A percentile compares a stretch with the other conserved stretches of the same genome.
Conservation (phyloP, 345 rosid genomes). For the Punica granatum region DNA sequence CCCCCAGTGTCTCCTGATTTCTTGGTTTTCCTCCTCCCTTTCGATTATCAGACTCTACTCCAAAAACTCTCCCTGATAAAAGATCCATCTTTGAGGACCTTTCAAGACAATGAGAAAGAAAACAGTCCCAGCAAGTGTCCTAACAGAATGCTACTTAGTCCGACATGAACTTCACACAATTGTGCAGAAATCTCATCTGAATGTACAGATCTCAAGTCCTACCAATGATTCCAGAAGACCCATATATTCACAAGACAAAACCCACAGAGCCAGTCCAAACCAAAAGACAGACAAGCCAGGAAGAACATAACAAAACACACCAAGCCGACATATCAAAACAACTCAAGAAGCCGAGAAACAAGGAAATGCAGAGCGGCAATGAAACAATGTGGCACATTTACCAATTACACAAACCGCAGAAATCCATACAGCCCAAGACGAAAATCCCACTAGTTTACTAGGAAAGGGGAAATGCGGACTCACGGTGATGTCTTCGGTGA, state of each 20-base stretch:
- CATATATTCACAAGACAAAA: not conserved
- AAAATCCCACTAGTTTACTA: not conserved
- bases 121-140: not conserved
- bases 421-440: not conserved
- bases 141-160: not conserved
- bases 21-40: not conserved
- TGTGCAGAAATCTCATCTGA: not conserved
- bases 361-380: not conserved
- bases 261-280: not conserved
- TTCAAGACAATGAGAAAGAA: not conserved
- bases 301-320: not conserved
- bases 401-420: not conserved
- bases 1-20: not conserved
- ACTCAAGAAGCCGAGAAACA: not conserved
- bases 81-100: not conserved
- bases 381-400: not conserved
- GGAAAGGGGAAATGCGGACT: slow-evolving; percentile 16
- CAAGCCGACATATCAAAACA: not conserved
- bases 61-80: not conserved
- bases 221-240: not conserved
- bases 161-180: not conserved
- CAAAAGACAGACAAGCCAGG: not conserved
- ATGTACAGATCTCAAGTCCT: not conserved
- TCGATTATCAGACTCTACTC: not conserved
- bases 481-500: slow-evolving; percentile 73